Base-by-base conservation (phyloP, 169 alveolate species). In the Babesia sp. region DNA sequence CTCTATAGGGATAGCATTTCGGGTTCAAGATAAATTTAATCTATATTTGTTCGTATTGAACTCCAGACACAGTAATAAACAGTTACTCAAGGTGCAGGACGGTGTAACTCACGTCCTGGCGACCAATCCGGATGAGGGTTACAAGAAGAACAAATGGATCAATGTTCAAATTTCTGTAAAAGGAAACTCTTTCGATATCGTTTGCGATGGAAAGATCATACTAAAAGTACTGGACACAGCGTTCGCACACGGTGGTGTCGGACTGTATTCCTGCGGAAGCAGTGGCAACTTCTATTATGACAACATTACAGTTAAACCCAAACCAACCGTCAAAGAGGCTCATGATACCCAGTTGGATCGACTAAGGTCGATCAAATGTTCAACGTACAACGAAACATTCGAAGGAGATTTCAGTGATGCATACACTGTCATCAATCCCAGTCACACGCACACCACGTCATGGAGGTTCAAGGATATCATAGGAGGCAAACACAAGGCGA, bases 211-310 rank as follows among this genome's bases (percentile, higher is more conserved):
- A 14, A 75, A 73, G 36, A 53, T n/a, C 20, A 68, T 67, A 44
- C 46, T 66, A 58, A 70, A 71, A 41, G 93, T 90, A 24, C 68
- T 92, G 63, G 97, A 93, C 83, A 93, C 92, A 70, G 75, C 93
- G 12, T 90, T 92, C 51, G 56, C 90, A 64, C 86, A 92, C 53
- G 97, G 97, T 20, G 80, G 92, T 18, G 90, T 93, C 39, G 96
- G 95, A 7, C 85, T 93, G 55, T 93, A 91, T 69, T 85, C 95
- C 12, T 89, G 91, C 53, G 95, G 95, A 34, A 80, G 89, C 71
- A 90, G 90, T 2, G 93, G 90, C 29, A 93, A 94, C 28, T 90
- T 91, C 22, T 92, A 88, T 76, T 93, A 90, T 50, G 96, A 92
- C 75, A 85, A 83, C 18, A 57, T 93, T 33, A 66, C 71, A 28